Conservation (phyloP, 768 basidiomycete genomes). For the Pulveroboletus sp. region DNA sequence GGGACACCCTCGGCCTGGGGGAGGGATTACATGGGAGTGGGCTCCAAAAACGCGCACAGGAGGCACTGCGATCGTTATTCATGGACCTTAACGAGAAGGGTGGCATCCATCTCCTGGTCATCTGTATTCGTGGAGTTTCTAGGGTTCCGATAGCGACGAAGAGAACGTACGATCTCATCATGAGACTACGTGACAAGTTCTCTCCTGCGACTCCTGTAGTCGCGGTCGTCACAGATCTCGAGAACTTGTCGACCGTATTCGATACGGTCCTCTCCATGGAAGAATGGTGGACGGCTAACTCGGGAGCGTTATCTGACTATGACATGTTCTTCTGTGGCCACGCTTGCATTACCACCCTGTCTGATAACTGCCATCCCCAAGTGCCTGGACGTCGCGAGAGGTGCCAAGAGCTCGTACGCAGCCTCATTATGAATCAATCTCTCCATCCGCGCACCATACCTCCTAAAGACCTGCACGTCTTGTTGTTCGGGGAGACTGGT, state of each 20-base stretch:
- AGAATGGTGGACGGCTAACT: slow-evolving; percentile 36
- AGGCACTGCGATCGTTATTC: slow-evolving; percentile 19
- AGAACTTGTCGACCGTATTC: slow-evolving; percentile 16
- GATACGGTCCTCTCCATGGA: slow-evolving; percentile 25
- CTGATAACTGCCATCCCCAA: slow-evolving; percentile 19
- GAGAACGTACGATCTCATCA: slow-evolving; percentile 17
- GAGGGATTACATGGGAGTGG: slow-evolving; percentile 19
- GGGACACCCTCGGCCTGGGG: slow-evolving; percentile 30
- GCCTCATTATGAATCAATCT: slow-evolving; percentile 13
- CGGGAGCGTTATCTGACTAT: slow-evolving; percentile 21
- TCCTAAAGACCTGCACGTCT: slow-evolving; percentile 27
- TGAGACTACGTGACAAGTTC: slow-evolving; percentile 12
- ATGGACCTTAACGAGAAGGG: slow-evolving; percentile 18
- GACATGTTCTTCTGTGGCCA: slow-evolving; percentile 32
- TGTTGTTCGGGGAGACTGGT: slow-evolving; percentile 38
- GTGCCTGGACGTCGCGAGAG: slow-evolving; percentile 16
- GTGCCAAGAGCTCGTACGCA: slow-evolving; percentile 17
- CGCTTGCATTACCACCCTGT: slow-evolving; percentile 36
- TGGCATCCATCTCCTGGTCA: slow-evolving; percentile 23
- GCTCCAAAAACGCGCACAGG: slow-evolving; percentile 15
- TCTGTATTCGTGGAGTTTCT: slow-evolving; percentile 24
- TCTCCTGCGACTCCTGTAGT: slow-evolving; percentile 20
- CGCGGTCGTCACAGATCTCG: slow-evolving; percentile 30
- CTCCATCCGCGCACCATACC: slow-evolving; percentile 14
- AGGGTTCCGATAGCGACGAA: slow-evolving; percentile 13